These are phyloP conservation scores for Paracorniculantispora psalliotae DNA, from an alignment of 2,329 filamentous ascomycete species.

Conservation along the genomic window DNA sequence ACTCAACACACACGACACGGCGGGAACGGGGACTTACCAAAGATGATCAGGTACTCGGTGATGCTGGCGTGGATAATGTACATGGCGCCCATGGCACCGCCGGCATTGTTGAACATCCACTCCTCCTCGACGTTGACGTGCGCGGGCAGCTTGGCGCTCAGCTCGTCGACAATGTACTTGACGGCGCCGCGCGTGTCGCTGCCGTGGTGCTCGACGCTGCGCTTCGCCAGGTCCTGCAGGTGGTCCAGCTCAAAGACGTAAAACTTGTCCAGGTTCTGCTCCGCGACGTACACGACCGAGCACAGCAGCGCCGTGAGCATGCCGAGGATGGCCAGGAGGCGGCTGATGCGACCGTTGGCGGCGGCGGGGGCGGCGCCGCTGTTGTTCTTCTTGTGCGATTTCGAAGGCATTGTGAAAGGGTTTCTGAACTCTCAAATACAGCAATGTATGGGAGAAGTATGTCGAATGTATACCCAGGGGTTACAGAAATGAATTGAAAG, in stretches of 20 bases:
- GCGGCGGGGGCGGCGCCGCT: background rate
- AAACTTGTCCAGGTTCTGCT: constrained; percentile 57
- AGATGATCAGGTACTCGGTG: constrained; percentile 87
- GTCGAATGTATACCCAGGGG: background rate
- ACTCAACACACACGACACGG: background rate
- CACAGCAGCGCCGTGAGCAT: constrained; percentile 50
- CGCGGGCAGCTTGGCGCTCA: constrained; percentile 45
- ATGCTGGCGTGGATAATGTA: constrained; percentile 85
- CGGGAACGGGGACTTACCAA: constrained; percentile 42
- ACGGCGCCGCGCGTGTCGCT: constrained; percentile 70
- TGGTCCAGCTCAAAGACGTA: constrained; percentile 71
- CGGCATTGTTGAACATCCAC: constrained; percentile 90
- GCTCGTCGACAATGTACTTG: constrained; percentile 62
- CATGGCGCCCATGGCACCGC: constrained; percentile 89
- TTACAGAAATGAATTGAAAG: background rate
- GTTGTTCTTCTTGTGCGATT: constrained; percentile 11
- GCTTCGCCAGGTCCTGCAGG: constrained; percentile 62
- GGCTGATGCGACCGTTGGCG: constrained; percentile 23
- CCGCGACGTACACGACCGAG: constrained; percentile 49
- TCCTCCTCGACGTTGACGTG: constrained; percentile 69
- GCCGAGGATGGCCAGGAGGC: constrained; percentile 45
- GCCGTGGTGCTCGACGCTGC: constrained; percentile 63
- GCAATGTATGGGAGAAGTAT: background rate
- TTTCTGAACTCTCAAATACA: constrained; percentile 8
- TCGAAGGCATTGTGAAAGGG: constrained; percentile 12